Percentiles rank a stretch among this genome's conserved stretches.
Conservation (phyloP, 345 rosid genomes). For the Populus euphratica region DNA sequence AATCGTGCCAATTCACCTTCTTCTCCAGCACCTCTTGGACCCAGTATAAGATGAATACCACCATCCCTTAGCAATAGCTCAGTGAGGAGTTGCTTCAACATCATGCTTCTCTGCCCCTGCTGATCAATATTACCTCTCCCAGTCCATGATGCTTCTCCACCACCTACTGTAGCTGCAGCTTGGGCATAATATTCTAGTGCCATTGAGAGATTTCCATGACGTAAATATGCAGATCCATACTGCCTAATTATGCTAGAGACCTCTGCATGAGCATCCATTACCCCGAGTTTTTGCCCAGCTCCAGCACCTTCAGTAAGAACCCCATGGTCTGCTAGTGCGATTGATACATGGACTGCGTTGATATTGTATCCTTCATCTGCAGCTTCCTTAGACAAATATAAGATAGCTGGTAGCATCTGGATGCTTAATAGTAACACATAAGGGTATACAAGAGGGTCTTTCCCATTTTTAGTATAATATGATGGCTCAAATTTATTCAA, state of each 20-base stretch:
- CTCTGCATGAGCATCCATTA: conserved; percentile 91
- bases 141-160: conserved; percentile 83
- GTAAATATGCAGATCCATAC: conserved; percentile 77
- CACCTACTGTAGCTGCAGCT: conserved; percentile 94
- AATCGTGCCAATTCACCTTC: conserved; percentile 86
- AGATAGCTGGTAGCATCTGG: conserved; percentile 81
- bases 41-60: conserved; percentile 75
- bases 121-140: conserved; percentile 80
- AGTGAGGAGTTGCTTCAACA: conserved; percentile 86
- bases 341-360: conserved; percentile 79
- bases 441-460: conserved; percentile 94
- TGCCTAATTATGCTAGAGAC: conserved; percentile 88
- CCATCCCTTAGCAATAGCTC: conserved; percentile 88
- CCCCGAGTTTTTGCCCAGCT: conserved; percentile 59
- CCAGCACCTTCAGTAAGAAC: conserved; percentile 67
- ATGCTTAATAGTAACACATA: conserved; percentile 82
- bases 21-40: conserved; percentile 81
- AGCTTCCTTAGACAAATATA: conserved; percentile 77
- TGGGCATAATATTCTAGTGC: conserved; percentile 92
- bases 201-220: conserved; percentile 67
- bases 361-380: conserved; percentile 74
- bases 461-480: conserved; percentile 90
- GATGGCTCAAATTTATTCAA: conserved; percentile 93
- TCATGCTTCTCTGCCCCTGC: conserved; percentile 78
- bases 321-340: conserved; percentile 77